A percentile compares a stretch with the other conserved stretches of the same genome.
phyloP scores from a whole-genome alignment of 176 grass and related monocot genomes.

The Poa annua region DNA sequence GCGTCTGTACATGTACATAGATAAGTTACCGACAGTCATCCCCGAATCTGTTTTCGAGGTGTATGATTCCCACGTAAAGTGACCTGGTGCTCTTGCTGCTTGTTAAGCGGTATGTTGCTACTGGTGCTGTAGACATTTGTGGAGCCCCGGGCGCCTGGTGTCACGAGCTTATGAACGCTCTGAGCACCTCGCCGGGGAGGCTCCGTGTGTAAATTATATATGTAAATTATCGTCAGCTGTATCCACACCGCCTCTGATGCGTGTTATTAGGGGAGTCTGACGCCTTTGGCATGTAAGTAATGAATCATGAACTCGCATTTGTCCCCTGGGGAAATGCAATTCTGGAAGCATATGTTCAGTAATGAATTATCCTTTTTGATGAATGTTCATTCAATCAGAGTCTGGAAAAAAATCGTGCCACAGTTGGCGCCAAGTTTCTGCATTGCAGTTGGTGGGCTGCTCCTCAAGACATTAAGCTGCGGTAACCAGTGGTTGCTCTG shows the following conservation, averaged over 20 bases:
- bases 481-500: no score
- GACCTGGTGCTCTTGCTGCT: conserved; percentile 28
- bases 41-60: conserved; percentile 72
- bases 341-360: neutral
- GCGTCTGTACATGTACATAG: conserved; percentile 82
- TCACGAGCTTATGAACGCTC: conserved; percentile 10
- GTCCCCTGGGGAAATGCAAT: neutral
- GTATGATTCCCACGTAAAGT: conserved; percentile 81
- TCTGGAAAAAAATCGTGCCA: no score
- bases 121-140: conserved; percentile 23
- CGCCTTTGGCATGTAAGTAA: conserved; percentile 29
- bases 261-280: conserved; percentile 8
- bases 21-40: conserved; percentile 77
- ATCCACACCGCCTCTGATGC: neutral
- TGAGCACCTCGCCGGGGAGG: conserved; percentile 24
- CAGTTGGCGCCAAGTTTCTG: neutral
- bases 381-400: neutral
- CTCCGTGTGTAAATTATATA: conserved; percentile 37
- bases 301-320: conserved; percentile 8
- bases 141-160: conserved; percentile 37
- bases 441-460: neutral
- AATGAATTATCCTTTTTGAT: no score
- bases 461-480: neutral
- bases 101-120: neutral
- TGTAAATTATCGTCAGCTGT: conserved; percentile 42